phyloP scores from a whole-genome alignment of 2,329 filamentous ascomycete genomes.

The Aureobasidium melanogenum region DNA sequence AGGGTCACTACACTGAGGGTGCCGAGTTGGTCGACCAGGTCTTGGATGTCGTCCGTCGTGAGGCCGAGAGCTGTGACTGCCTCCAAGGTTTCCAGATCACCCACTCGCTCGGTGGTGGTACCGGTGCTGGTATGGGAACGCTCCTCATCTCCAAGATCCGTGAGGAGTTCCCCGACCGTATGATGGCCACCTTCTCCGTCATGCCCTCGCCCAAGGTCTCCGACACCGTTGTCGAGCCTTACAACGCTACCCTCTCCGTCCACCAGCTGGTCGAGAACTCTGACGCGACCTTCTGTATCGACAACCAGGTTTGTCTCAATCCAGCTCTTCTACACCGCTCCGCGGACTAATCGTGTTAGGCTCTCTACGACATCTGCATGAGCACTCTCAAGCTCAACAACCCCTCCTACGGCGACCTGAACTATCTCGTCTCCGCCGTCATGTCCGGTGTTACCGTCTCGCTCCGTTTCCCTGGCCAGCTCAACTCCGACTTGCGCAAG shows the following conservation, averaged over 20 bases:
- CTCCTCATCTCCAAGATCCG: constrained; percentile 99
- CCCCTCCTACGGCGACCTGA: constrained; percentile 97
- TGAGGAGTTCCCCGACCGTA: constrained; percentile 99
- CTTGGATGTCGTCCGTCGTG: constrained; percentile 94
- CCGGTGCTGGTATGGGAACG: constrained; percentile 99
- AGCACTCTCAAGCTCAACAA: constrained; percentile 97
- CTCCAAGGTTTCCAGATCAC: constrained; percentile 99
- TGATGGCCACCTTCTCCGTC: constrained; percentile 99
- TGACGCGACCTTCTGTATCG: constrained; percentile 99
- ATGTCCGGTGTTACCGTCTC: constrained; percentile 99
- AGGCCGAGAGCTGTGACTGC: constrained; percentile 98
- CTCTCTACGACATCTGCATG: constrained; percentile 99
- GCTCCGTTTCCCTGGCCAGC: constrained; percentile 97
- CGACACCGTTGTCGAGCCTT: constrained; percentile 98
- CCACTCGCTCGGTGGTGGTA: constrained; percentile 99
- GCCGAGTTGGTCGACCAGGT: constrained; percentile 98
- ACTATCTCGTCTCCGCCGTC: constrained; percentile 98
- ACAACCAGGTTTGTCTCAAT: constrained; percentile 68
- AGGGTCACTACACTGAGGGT: constrained; percentile 99
- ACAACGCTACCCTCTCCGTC: constrained; percentile 98
- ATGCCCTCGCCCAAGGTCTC: constrained; percentile 99
- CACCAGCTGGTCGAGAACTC: constrained; percentile 99
- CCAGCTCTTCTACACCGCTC: background rate
- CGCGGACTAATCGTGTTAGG: constrained; percentile 35
- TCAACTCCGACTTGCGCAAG: constrained; percentile 99